Conservation (phyloP, 768 basidiomycete genomes). For the Exidia glandulosa region DNA sequence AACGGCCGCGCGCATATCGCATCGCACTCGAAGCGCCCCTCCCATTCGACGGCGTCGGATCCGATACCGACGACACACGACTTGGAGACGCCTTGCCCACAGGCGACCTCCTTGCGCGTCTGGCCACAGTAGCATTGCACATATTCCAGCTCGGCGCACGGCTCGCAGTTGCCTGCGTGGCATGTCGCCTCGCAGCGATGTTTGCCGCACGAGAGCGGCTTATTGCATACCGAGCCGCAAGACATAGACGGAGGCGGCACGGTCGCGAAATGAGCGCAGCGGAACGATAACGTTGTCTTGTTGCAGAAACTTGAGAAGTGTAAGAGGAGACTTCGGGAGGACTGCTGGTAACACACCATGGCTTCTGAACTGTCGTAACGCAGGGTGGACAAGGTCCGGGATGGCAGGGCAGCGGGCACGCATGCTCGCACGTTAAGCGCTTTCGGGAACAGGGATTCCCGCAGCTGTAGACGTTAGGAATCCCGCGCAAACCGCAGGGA, state of each 20-base stretch:
- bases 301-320: conserved; percentile 31
- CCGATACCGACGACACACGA: conserved; percentile 26
- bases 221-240: conserved; percentile 28
- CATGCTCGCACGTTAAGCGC: conserved; percentile 50
- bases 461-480: conserved; percentile 15
- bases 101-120: conserved; percentile 43
- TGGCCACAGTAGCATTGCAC: conserved; percentile 76
- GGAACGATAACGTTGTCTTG: conserved; percentile 43
- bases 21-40: conserved; percentile 54
- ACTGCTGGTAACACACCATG: conserved; percentile 38
- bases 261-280: conserved; percentile 37
- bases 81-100: conserved; percentile 48
- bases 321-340: neutral
- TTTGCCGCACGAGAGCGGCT: conserved; percentile 54
- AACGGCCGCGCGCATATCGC: conserved; percentile 50
- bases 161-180: conserved; percentile 64
- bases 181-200: conserved; percentile 62
- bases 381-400: conserved; percentile 97
- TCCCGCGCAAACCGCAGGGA: conserved; percentile 37
- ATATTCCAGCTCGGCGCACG: conserved; percentile 44
- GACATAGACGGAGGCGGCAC: conserved; percentile 15
- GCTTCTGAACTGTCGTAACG: conserved; percentile 59
- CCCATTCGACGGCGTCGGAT: conserved; percentile 43
- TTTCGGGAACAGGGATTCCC: conserved; percentile 21
- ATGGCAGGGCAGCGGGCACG: conserved; percentile 80